Conservation (phyloP, 176 grass and related monocot genomes). For the Aegilops speltoides region DNA sequence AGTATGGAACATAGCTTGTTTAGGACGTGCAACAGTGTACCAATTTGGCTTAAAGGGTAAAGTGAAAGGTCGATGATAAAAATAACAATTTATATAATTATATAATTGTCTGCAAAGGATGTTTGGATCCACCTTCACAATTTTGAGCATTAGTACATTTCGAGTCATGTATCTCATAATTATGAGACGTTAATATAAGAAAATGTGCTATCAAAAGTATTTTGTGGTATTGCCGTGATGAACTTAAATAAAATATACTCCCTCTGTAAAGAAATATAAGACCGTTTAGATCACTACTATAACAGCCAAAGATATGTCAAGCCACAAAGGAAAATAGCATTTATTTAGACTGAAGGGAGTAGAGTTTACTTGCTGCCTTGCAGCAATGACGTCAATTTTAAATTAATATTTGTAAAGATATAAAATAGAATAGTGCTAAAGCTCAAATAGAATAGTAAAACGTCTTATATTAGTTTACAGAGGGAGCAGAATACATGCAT, state of each 20-base stretch:
- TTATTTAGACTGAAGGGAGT: neutral
- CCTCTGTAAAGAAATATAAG: neutral
- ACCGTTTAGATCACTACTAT: neutral
- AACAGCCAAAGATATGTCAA: neutral
- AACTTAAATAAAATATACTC: neutral
- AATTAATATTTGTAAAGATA: neutral
- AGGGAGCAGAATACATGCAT: neutral
- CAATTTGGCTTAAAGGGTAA: neutral
- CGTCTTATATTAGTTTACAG: too few species aligned
- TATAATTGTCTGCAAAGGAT: neutral
- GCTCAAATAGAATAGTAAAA: slow-evolving; percentile 4
- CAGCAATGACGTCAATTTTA: neutral
- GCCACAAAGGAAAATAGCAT: neutral
- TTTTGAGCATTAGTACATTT: neutral
- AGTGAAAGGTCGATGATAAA: neutral
- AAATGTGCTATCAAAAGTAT: neutral
- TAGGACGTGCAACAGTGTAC: neutral
- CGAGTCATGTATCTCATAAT: neutral
- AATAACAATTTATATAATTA: neutral
- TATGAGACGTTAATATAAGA: neutral
- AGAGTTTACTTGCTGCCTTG: slow-evolving; percentile 14
- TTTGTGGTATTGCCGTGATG: neutral
- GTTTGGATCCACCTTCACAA: neutral
- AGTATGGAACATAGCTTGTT: neutral
- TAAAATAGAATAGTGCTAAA: slow-evolving; percentile 10